Evolutionary conservation across 2,329 filamentous ascomycete species (phyloP).

Genomic region (Nannizziopsis arthrosporioides): DNA sequence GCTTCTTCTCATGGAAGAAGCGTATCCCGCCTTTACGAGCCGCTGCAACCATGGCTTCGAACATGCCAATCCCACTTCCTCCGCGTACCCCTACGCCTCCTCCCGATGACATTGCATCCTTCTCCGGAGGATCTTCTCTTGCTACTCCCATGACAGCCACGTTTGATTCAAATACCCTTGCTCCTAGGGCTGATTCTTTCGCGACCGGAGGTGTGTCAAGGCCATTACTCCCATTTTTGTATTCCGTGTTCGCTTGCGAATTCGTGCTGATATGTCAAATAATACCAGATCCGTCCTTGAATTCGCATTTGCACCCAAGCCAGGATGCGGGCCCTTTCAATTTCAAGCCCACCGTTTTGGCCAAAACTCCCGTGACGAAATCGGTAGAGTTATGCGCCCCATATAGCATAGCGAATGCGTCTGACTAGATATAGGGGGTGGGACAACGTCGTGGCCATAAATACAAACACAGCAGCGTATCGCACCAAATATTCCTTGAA

Average conservation of each 20-base stretch:
- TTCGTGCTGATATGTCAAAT: background rate
- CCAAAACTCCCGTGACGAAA: conserved; percentile 59
- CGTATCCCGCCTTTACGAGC: background rate
- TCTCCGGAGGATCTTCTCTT: conserved; percentile 18
- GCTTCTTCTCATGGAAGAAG: background rate
- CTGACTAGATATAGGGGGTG: conserved; percentile 51
- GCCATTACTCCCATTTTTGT: too few species aligned
- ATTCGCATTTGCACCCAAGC: conserved; percentile 21
- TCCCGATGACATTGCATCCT: conserved; percentile 30
- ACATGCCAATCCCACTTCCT: conserved; percentile 47
- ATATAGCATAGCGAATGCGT: conserved; percentile 12
- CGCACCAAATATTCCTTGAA: conserved; percentile 92
- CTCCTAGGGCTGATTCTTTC: conserved; percentile 35
- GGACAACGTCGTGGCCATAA: conserved; percentile 89
- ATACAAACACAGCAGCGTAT: conserved; percentile 95
- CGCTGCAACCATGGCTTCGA: conserved; percentile 43
- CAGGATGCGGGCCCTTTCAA: conserved; percentile 61
- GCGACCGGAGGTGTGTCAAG: conserved; percentile 15
- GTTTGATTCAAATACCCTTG: conserved; percentile 39
- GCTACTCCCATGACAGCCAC: conserved; percentile 21
- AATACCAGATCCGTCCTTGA: conserved; percentile 19
- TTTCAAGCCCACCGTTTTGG: conserved; percentile 73
- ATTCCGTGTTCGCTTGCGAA: background rate
- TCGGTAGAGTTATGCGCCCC: conserved; percentile 45
- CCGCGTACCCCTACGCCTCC: conserved; percentile 56